Conservation (phyloP, 345 rosid species). For the Barbarea vulgaris region DNA sequence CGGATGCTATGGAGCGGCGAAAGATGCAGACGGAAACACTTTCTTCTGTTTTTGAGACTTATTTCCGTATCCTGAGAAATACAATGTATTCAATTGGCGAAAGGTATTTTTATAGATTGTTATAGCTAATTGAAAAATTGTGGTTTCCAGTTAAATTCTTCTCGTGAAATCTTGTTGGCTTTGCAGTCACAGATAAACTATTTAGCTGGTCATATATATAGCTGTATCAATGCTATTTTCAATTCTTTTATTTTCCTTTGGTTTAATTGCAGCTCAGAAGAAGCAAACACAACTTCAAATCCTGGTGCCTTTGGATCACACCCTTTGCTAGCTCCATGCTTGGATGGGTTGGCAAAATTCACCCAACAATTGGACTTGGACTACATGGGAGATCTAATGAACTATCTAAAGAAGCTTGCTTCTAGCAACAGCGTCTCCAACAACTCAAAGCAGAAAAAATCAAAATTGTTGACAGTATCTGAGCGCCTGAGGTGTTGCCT, state of each 20-base stretch:
- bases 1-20: conserved; percentile 62
- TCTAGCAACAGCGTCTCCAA: conserved; percentile 48
- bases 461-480: conserved; percentile 54
- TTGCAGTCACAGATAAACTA: conserved; percentile 8
- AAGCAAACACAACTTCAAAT: conserved; percentile 34
- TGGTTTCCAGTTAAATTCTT: conserved; percentile 3
- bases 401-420: conserved; percentile 84
- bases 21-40: conserved; percentile 83
- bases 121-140: conserved; percentile 10
- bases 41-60: conserved; percentile 85
- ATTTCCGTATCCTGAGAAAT: conserved; percentile 86
- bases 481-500: conserved; percentile 90
- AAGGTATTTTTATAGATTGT: conserved; percentile 49
- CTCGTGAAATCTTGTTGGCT: too few relatives aligned
- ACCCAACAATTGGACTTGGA: conserved; percentile 84
- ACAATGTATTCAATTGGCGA: conserved; percentile 51
- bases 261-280: conserved; percentile 52
- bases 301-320: conserved; percentile 49
- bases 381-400: conserved; percentile 89
- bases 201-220: not conserved
- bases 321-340: conserved; percentile 81
- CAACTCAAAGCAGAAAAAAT: conserved; percentile 45
- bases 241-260: not conserved
- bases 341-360: conserved; percentile 84
- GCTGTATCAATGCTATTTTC: not conserved